Conservation (phyloP, 1,139 yeast genomes). For the Protomyces inouyei region DNA sequence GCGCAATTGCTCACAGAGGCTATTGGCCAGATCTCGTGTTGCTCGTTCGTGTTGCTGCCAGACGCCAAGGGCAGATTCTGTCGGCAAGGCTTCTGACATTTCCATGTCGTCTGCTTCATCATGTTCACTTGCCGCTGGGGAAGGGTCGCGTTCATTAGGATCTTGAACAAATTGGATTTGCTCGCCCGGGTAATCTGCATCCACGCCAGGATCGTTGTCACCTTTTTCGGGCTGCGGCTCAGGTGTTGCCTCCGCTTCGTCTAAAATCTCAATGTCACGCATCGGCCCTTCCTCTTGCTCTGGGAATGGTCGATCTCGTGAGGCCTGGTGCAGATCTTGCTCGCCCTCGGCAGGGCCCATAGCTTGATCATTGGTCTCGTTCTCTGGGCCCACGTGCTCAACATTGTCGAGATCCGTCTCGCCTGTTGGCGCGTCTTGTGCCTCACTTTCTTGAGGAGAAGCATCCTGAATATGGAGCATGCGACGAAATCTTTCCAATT, state of each 20-base stretch:
- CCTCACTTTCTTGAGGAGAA: background rate
- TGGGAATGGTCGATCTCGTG: constrained; percentile 46
- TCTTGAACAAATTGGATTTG: background rate
- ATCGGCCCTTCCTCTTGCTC: constrained; percentile 32
- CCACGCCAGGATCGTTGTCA: too few species aligned
- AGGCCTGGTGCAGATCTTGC: constrained; percentile 67
- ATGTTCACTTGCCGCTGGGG: background rate
- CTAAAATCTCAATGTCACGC: too few species aligned
- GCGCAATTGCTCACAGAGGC: constrained; percentile 86
- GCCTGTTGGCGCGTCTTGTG: background rate
- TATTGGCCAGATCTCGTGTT: constrained; percentile 81
- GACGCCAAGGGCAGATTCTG: constrained; percentile 62
- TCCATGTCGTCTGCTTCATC: constrained; percentile 38
- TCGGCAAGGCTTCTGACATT: constrained; percentile 40
- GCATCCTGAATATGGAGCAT: constrained; percentile 19
- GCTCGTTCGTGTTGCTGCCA: constrained; percentile 81
- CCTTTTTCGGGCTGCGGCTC: too few species aligned
- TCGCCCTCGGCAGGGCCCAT: constrained; percentile 84
- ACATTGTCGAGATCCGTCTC: constrained; percentile 59
- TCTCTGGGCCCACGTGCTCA: constrained; percentile 79
- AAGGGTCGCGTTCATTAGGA: background rate
- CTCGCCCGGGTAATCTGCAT: too few species aligned
- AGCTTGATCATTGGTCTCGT: constrained; percentile 83
- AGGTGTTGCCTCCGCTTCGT: too few species aligned
- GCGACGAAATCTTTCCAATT: constrained; percentile 20